Base-by-base conservation (phyloP, 2,329 filamentous ascomycete genomes). In the Exophiala aquamarina region DNA sequence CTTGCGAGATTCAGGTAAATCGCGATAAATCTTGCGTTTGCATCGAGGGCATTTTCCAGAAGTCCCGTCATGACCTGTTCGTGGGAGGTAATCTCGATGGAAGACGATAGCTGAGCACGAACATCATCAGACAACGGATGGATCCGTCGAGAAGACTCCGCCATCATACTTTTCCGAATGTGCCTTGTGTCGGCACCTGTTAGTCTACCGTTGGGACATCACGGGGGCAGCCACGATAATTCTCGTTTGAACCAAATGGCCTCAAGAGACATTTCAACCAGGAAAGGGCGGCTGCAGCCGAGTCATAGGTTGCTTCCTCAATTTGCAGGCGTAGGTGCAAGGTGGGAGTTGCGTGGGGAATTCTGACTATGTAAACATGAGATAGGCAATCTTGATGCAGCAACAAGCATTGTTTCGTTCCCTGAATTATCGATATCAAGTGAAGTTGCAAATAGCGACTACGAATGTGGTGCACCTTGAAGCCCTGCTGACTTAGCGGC, bases 31-130 rank as follows among this genome's bases (percentile, higher is more conserved):
- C 74, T 77, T 13, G 91, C 84, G 36, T 72, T 71, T 3, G 90
- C 89, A 71, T 98, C 93, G 10, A 98, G 74, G 1, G 89, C 82
- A 65, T 98, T 98, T 64, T 86, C 82, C 19, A 94, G 59, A 8
- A 97, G 76, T 36, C 86, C 87, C 45, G 82, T 72, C 11, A 88
- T 72, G 3, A 87, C 89, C 19, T 72, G 78, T 58, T 84, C 85
- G 23, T 97, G 73, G 35, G 83, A 86, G 2, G 83, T 86, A 58
- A 97, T 85, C 45, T 79, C 75, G n/a, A 82, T 82, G 0, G 92
- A 94, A 1, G 92, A 95, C 63, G 85, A 87, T 70, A 98, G 85
- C 64, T 90, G 88, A 21, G 39, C 31, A 28, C 47, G 51, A 17
- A 49, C 37, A 18, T 51, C 32, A 29, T 49, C 42, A 29, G 51